Evolutionary conservation across 257 asterid species (phyloP), one percentile per base, ranked within the genome.

Genomic region (Fraxinus anomala): DNA sequence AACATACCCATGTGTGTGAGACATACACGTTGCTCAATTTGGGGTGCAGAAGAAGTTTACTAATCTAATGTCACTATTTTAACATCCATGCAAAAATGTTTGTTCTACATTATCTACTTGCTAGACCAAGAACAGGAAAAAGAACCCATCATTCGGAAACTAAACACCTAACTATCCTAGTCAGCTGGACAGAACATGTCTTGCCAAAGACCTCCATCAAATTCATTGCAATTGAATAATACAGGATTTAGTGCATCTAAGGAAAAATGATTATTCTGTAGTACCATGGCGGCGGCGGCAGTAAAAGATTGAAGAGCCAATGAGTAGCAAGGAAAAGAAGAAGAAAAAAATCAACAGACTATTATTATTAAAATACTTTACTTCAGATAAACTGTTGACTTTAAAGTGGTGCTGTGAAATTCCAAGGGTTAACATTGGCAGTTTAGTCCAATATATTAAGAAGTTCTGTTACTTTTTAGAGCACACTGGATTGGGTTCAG

Each of bases 401-500:
- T 56, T 49, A 13, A 49, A 49, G 61, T 49, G n/a, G 61, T 28
- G 69, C 12, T 19, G 54, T 31, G 40, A 71, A 39, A 40, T 59
- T 42, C 36, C 16, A 28, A 66, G 54, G 37, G 8, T n/a, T n/a
- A 56, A 36, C 76, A 10, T 37, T 19, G 31, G 59, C 39, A 26
- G 31, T 54, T 74, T 33, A 6, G 24, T 70, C 44, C 66, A 23
- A 61, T 59, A 61, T 59, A 47, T 42, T 39, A 54, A 33, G 28
- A 67, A 54, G 19, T 69, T 17, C 21, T n/a, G 26, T 68, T 75
- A 61, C 16, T 51, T 66, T 70, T 21, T 33, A 31, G 51, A 71
- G 44, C 67, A 70, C 81, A 66, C 17, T 24, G 11, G 59, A 76
- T 14, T 42, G 61, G 49, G 63, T 73, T 68, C 77, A 76, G 79